Percentiles rank a stretch among this genome's conserved stretches.
These are phyloP conservation scores for Actinomucor elegans DNA, from an alignment of 371 early-diverging fungal species.

Conservation along the genomic window DNA sequence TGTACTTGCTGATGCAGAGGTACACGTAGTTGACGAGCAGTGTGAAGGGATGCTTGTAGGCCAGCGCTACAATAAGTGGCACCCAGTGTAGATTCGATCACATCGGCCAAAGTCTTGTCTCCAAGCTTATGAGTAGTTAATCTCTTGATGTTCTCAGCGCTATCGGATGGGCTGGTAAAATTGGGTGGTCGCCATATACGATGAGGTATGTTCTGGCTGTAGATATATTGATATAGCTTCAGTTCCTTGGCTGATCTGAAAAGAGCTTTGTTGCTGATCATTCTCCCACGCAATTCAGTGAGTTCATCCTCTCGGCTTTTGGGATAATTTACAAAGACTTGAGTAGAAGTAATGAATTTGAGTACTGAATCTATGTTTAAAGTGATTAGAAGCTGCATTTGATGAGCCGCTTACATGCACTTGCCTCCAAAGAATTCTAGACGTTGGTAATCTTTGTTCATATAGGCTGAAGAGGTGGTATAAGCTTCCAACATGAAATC, in stretches of 20 bases:
- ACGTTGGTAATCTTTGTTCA: conserved; percentile 84
- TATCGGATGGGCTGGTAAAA: conserved; percentile 35
- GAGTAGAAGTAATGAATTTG: conserved; percentile 74
- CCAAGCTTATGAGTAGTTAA: conserved; percentile 47
- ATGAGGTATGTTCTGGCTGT: conserved; percentile 51
- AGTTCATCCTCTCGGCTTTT: conserved; percentile 77
- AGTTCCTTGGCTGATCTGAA: conserved; percentile 54
- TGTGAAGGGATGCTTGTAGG: conserved; percentile 52
- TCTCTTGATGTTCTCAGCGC: conserved; percentile 23
- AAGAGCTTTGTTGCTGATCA: conserved; percentile 76
- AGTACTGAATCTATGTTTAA: conserved; percentile 73
- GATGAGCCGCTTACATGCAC: background rate
- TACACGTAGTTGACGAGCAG: conserved; percentile 49
- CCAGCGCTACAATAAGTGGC: conserved; percentile 60
- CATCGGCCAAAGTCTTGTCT: conserved; percentile 86
- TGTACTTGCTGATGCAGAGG: conserved; percentile 51
- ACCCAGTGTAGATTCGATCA: conserved; percentile 86
- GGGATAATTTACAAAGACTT: conserved; percentile 74
- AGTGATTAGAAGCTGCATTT: background rate
- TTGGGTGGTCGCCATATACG: conserved; percentile 57
- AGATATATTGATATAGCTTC: conserved; percentile 52
- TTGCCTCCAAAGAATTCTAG: conserved; percentile 84
- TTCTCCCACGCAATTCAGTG: conserved; percentile 58
- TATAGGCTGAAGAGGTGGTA: conserved; percentile 64
- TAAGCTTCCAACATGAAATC: conserved; percentile 66